Evolutionary conservation across 306 rosid species (phyloP), one percentile per base, ranked within the genome.

Genomic region (Cotoneaster glaucophyllus): DNA sequence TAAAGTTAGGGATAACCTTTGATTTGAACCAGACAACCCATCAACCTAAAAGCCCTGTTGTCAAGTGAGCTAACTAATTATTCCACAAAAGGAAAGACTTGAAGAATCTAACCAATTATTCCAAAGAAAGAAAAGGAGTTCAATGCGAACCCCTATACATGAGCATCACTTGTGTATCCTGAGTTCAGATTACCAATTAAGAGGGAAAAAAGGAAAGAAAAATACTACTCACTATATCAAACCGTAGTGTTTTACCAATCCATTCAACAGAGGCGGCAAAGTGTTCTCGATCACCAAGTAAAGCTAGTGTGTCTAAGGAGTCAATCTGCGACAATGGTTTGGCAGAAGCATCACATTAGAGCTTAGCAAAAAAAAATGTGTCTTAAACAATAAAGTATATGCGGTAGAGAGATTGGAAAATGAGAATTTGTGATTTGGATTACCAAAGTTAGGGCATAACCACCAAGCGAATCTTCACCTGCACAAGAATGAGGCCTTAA

Each of bases 201-300:
- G 28, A 4, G 15, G 11, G 63, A 37, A 13, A 53, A 58, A 31
- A 61, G 64, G 63, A 57, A 34, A 57, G 67, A 78, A 56, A 37
- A 39, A 61, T 63, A 70, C 67, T 44, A 92, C 98, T 94, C 93
- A 94, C 98, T 80, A 90, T 90, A 86, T 94, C 92, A 78, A 94
- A 94, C 83, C 78, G 98, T 85, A 94, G 88, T 70, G 90, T 94
- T 94, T 89, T 87, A 92, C 97, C 96, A 85, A 94, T 89, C 98
- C 98, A 94, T 82, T 94, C 93, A 72, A 94, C 94, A 66, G 98
- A 94, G 67, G 90, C 8, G 21, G 89, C 77, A 70, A 94, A 92
- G 48, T 72, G 83, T 39, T 92, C 90, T 67, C 88, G 86, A 57
- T 92, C 95, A 44, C 98, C 96, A 69, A 94, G 97, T 69, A 94